Base-by-base conservation (phyloP, 352 stramenopile genomes). In the Achlya hypogyna region DNA sequence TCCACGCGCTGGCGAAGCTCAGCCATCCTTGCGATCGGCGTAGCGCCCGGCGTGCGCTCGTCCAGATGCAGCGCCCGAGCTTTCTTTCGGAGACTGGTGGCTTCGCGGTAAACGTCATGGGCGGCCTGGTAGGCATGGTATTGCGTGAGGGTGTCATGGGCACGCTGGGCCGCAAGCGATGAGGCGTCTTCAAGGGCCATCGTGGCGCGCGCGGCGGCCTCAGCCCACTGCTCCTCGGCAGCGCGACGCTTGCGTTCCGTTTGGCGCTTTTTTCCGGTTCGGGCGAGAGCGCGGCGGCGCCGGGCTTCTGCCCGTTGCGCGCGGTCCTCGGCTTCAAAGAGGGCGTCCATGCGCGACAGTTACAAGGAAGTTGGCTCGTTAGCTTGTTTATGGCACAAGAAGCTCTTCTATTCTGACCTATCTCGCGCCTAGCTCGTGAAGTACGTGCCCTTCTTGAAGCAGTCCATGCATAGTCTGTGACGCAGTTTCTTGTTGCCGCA, bases 391-490 rank as follows among this genome's bases (percentile, higher is more conserved):
- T n/a, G n/a, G n/a, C n/a, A n/a, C n/a, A n/a, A n/a, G n/a, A n/a
- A n/a, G n/a, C n/a, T n/a, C n/a, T n/a, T n/a, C n/a, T n/a, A n/a
- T n/a, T n/a, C n/a, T n/a, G n/a, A 45, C n/a, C 38, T 45, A 45
- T 45, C 38, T 45, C 38, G 12, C n/a, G 54, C 25, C 52, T 52
- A 64, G 22, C 31, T 20, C 23, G 65, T 81, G 77, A 95, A 95
- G 76, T 95, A 95, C 72, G 85, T 92, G 78, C 86, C 86, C 78
- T 95, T 93, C 80, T 95, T 95, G 78, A 90, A 95, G 77, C 86
- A 95, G 76, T 79, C 89, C 84, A 95, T 95, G 79, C 86, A 95
- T 53, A 95, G 67, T 62, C 86, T 84, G 73, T 95, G 86, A 72
- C 86, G 83, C 42, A 95, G 73, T 71, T 95, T 95, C 82, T 95